Base-by-base conservation (phyloP, 148 eudicot genomes). In the Vaccinium darrowii region DNA sequence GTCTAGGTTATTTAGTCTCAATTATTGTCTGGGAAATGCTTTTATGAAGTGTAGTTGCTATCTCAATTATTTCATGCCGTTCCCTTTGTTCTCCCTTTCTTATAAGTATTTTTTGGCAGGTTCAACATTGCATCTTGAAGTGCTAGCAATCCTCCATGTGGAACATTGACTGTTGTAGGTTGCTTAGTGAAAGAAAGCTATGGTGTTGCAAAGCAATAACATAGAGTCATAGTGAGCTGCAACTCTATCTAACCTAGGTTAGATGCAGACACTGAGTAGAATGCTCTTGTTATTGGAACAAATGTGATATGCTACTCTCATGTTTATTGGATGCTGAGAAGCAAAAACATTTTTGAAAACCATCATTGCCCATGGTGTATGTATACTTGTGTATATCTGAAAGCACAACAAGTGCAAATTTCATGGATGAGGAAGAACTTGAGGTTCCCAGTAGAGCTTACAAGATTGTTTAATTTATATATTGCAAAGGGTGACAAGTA, bases 111-210 rank as follows among this genome's bases (percentile, higher is more conserved):
- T 27, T 74, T 81, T 75, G 60, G 76, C 85, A 95, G 95, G 94
- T 95, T 36, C 39, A 36, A 36, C 39, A 36, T 36, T 36, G 39
- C 39, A 2, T 36, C 39, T 36, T 91, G 95, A 80, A 92, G 94
- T 87, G 93, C 96, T n/a, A 83, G 47, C 86, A 96, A 95, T 80
- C 93, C 95, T 88, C 93, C 94, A 51, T 90, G 94, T 86, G 98
- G 98, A 51, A 92, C 82, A 49, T 88, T 97, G 85, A 76, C 86
- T 15, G 90, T 93, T 67, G 95, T 91, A 58, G 98, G 95, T 12
- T 90, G 95, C 49, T 91, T 95, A 82, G 93, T 95, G 85, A 95
- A 95, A 86, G 97, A 95, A 88, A 95, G 98, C 83, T 95, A 95
- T 80, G 98, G 98, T 81, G 92, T 91, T 84, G 95, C 94, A 19